Evolutionary conservation across 257 asterid species (phyloP), one percentile per base, ranked within the genome.

Genomic region (Solanum bukasovii): DNA sequence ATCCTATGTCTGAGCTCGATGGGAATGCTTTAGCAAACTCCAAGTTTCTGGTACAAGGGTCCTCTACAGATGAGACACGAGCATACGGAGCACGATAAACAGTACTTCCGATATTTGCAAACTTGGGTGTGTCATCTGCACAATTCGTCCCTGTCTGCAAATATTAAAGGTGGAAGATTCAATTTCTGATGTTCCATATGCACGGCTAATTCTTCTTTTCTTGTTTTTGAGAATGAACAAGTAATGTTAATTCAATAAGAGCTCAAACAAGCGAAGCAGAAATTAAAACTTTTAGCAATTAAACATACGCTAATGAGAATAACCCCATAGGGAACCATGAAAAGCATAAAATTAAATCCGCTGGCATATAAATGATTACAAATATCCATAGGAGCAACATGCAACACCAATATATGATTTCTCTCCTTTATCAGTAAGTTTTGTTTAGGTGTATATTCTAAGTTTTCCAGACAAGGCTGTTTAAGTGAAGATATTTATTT

Each of bases 41-140:
- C 67, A 92, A 87, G 83, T 92, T 89, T 89, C 84, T 87, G 84
- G 94, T 92, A 91, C 91, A 89, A 91, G 94, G 93, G 88, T 92
- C 96, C 90, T 93, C 98, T 87, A 92, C 49, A 56, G 98, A 95
- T 86, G 99, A 92, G 86, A 84, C 88, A 20, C 93, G 96, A 83
- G 97, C 99, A 92, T 92, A 70, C 34, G 98, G 95, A 85, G 95
- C 96, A 83, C 59, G 88, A 88, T 93, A 93, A 79, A 93, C 94
- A 44, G 91, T 87, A 75, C 89, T 74, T 68, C 87, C 86, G 16
- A 40, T 78, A 89, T 87, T 70, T 40, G 88, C 68, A 82, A 38
- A 61, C 84, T 89, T 90, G 83, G 91, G 90, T 72, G 92, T 89
- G 81, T 90, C 95, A 91, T 87, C 92, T 18, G 91, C 84, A 72